These are phyloP conservation scores for Piper longum DNA, from an alignment of 164 flowering plant genomes.

Conservation along the genomic window DNA sequence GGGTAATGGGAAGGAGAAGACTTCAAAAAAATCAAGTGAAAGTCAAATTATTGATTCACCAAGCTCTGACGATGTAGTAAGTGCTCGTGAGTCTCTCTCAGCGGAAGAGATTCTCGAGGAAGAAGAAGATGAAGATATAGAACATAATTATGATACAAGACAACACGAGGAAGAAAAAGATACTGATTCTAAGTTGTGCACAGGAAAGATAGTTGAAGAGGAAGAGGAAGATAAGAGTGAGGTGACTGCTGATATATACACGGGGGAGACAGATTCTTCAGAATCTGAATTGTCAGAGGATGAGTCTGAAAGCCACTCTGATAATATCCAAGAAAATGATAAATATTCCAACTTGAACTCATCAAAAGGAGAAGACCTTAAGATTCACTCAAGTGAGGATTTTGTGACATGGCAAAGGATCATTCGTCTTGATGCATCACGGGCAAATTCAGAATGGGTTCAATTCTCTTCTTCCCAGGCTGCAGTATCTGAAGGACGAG, in stretches of 20 bases:
- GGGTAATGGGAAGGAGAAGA: constrained; percentile 8
- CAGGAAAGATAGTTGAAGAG: constrained; percentile 12
- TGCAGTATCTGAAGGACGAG: constrained; percentile 43
- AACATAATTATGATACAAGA: constrained; percentile 20
- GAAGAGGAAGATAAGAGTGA: constrained; percentile 18
- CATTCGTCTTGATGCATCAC: constrained; percentile 82
- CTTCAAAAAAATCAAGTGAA: constrained; percentile 13
- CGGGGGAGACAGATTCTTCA: constrained; percentile 14
- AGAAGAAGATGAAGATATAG: constrained; percentile 25
- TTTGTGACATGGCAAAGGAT: constrained; percentile 89
- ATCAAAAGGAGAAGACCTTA: constrained; percentile 15
- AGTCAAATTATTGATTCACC: constrained; percentile 23
- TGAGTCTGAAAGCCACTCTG: constrained; percentile 8
- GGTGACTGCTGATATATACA: constrained; percentile 5
- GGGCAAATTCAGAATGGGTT: constrained; percentile 77
- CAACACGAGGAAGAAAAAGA: constrained; percentile 4
- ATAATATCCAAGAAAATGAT: constrained; percentile 21
- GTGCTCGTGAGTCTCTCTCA: constrained; percentile 81
- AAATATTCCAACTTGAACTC: constrained; percentile 13
- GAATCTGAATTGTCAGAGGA: constrained; percentile 11
- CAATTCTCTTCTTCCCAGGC: constrained; percentile 53
- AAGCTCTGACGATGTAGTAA: constrained; percentile 64
- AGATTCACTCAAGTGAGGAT: constrained; percentile 37
- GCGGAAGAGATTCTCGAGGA: constrained; percentile 33
- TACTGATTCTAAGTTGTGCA: constrained; percentile 9